Conservation (phyloP, 225 moss, liverwort and hornwort species). For the Anthoceros angustus region DNA sequence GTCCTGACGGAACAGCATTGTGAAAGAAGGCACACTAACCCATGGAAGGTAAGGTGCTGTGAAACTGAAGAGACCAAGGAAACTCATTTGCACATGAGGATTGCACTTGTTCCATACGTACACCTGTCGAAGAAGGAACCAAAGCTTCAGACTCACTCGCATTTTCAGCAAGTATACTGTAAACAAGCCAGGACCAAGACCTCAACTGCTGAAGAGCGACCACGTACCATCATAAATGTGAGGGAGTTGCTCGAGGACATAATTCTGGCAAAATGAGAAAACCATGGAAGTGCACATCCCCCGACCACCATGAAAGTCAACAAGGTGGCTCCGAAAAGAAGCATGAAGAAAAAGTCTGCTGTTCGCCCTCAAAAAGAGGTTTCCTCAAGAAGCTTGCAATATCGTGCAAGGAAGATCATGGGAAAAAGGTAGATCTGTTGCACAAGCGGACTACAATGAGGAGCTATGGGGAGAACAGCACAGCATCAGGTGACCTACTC, state of each 20-base stretch:
- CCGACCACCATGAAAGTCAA: slow-evolving; percentile 83
- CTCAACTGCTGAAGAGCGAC: background rate
- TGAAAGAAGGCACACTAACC: slow-evolving; percentile 26
- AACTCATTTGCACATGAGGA: slow-evolving; percentile 98
- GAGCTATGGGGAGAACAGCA: background rate
- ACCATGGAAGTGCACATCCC: slow-evolving; percentile 73
- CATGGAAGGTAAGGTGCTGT: slow-evolving; percentile 97
- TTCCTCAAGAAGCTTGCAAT: slow-evolving; percentile 91
- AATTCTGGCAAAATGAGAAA: slow-evolving; percentile 77
- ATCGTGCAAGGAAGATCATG: slow-evolving; percentile 97
- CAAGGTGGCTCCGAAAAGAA: slow-evolving; percentile 78
- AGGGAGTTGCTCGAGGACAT: slow-evolving; percentile 91
- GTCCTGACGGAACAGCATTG: background rate
- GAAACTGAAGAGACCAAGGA: slow-evolving; percentile 95
- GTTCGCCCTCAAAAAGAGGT: slow-evolving; percentile 95
- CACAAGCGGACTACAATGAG: slow-evolving; percentile 4
- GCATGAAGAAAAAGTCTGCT: slow-evolving; percentile 98
- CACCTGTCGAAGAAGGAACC: slow-evolving; percentile 28
- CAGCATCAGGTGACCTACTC: background rate
- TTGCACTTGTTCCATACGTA: slow-evolving; percentile 99
- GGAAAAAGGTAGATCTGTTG: slow-evolving; percentile 81
- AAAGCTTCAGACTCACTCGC: background rate
- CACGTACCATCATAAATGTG: slow-evolving; percentile 93
- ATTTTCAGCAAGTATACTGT: background rate
- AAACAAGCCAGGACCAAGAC: background rate